Conservation (phyloP, 148 eudicot species). For the Rhododendron ovatum region DNA sequence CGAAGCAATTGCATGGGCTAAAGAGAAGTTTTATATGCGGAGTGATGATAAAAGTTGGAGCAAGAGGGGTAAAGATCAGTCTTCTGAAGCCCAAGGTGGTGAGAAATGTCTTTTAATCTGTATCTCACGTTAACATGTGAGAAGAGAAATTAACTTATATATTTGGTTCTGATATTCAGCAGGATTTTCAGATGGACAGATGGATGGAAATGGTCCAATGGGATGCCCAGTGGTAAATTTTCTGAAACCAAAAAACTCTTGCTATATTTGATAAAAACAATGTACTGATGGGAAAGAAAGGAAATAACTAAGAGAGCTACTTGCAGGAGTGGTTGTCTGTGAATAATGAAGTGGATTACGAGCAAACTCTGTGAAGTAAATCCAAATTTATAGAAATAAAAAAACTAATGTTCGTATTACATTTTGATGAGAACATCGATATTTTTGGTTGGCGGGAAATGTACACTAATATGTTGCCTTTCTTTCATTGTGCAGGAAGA, state of each 20-base stretch:
- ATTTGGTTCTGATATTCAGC: constrained; percentile 8
- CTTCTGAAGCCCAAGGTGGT: constrained; percentile 10
- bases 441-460: not conserved
- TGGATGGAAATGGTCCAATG: constrained; percentile 13
- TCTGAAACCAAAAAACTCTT: not conserved
- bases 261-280: not conserved
- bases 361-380: not conserved
- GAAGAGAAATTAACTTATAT: not conserved
- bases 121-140: not conserved
- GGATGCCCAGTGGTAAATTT: constrained; percentile 15
- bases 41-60: constrained; percentile 15
- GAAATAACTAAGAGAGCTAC: not conserved
- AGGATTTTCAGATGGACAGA: constrained; percentile 18
- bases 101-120: not conserved
- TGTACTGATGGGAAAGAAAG: too few relatives aligned
- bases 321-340: not conserved
- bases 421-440: not conserved
- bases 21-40: constrained; percentile 46
- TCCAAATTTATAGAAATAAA: not conserved
- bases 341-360: not conserved
- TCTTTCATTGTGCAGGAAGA: constrained; percentile 13
- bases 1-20: constrained; percentile 90
- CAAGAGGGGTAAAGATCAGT: constrained; percentile 12
- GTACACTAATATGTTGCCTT: not conserved
- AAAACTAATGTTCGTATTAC: not conserved